These are phyloP conservation scores for Pseudocercospora musae DNA, from an alignment of 2,329 filamentous ascomycete genomes.

Conservation along the genomic window DNA sequence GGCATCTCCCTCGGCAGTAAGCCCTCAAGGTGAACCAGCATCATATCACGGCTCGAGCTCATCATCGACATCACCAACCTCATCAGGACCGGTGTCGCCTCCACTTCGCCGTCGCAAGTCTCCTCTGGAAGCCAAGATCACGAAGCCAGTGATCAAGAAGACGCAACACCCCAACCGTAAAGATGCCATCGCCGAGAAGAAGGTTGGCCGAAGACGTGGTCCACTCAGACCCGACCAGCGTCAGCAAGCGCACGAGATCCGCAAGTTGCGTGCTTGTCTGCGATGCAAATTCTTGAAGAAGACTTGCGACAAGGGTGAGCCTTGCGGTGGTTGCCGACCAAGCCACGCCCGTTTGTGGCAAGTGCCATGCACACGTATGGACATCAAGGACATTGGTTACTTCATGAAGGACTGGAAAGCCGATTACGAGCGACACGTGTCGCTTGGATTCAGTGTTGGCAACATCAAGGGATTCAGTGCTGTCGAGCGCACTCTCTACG, in stretches of 20 bases:
- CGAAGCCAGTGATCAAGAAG: constrained; percentile 82
- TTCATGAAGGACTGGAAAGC: constrained; percentile 99
- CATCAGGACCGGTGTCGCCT: constrained; percentile 39
- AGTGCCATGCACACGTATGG: constrained; percentile 94
- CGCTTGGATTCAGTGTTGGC: constrained; percentile 81
- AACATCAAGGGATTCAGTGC: constrained; percentile 85
- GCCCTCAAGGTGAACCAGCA: constrained; percentile 23
- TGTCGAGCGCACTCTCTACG: constrained; percentile 69
- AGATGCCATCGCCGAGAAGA: constrained; percentile 77
- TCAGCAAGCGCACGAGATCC: constrained; percentile 94
- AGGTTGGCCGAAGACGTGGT: constrained; percentile 84
- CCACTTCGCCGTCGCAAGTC: constrained; percentile 60
- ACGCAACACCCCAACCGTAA: constrained; percentile 59
- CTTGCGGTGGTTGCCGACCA: constrained; percentile 90
- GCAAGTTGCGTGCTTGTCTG: constrained; percentile 88
- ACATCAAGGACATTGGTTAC: constrained; percentile 97
- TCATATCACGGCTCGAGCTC: constrained; percentile 31
- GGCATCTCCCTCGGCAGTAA: constrained; percentile 30
- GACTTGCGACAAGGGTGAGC: constrained; percentile 96
- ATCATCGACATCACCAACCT: constrained; percentile 34
- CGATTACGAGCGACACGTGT: constrained; percentile 88
- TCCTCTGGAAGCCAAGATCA: constrained; percentile 68
- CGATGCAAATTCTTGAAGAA: constrained; percentile 99
- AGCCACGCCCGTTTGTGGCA: constrained; percentile 96
- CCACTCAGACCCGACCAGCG: constrained; percentile 89